Base-by-base conservation (phyloP, 495 filamentous ascomycete genomes). In the Penicillium coprophilum region DNA sequence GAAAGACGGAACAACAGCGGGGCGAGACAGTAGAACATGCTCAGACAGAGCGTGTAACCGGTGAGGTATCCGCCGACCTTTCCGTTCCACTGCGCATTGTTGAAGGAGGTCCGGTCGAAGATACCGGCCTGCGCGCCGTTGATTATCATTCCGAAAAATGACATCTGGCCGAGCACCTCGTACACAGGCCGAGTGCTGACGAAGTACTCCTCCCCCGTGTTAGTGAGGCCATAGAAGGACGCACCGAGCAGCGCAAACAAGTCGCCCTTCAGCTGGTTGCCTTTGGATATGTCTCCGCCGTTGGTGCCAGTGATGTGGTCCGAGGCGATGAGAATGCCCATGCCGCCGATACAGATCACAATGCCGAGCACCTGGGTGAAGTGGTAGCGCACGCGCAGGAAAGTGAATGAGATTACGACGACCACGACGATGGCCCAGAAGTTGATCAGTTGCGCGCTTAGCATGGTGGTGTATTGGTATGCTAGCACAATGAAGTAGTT, bases 361-460 rank as follows among this genome's bases (percentile, higher is more conserved):
- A 98, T 97, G 34, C 94, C 94, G 23, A 80, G 51, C 53, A 96
- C 82, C 73, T 97, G 95, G 23, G 87, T 80, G 62, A 80, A 72
- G 70, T 91, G 89, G 77, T 98, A 98, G 51, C 94, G 90, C 23
- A 98, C 94, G 34, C 77, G 77, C 23, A 98, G 82, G 66, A 96
- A 78, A 43, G 85, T 45, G 73, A 92, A 89, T 9, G 92, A 96
- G 63, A 97, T 72, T 57, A 87, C 67, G 24, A 97, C 91, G 27
- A 98, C 94, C 54, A 94, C 85, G 19, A 93, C 90, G 57, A 98
- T 98, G 61, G 92, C 87, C 93, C 94, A 98, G 82, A 98, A 97
- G 80, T 96, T 96, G 73, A 98, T 92, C 31, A 98, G 80, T 75
- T 97, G 92, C 9, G 90, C 92, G 50, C 89, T 94, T 34, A 94